A percentile compares a stretch with the other conserved stretches of the same genome.
These are phyloP conservation scores for Thinopyrum elongatum DNA, from an alignment of 176 grass and related monocot genomes.

Conservation along the genomic window DNA sequence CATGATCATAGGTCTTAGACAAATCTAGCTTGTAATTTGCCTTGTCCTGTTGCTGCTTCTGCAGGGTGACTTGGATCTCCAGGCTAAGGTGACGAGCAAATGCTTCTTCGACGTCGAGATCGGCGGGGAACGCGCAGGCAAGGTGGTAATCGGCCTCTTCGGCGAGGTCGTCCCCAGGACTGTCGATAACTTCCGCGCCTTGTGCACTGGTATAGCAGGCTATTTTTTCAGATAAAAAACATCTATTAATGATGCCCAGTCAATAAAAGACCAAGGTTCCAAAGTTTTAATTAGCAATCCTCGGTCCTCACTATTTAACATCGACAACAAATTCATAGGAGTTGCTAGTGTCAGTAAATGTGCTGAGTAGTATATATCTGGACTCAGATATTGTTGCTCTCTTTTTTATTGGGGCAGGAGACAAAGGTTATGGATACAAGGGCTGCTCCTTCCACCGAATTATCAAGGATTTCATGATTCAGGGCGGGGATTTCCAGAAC, in stretches of 20 bases:
- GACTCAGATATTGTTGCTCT: not conserved
- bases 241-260: too few species aligned
- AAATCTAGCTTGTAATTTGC: too few species aligned
- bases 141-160: slow-evolving; percentile 66
- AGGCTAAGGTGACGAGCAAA: slow-evolving; percentile 54
- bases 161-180: slow-evolving; percentile 62
- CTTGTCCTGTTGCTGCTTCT: not conserved
- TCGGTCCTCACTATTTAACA: not conserved
- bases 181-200: slow-evolving; percentile 54
- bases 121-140: slow-evolving; percentile 39
- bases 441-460: slow-evolving; percentile 76
- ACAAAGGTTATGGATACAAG: slow-evolving; percentile 70
- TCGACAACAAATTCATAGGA: not conserved
- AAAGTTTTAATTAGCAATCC: too few species aligned
- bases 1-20: too few species aligned
- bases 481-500: slow-evolving; percentile 67
- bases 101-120: slow-evolving; percentile 66
- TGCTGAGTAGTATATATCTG: not conserved
- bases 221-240: not conserved
- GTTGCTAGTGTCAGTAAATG: not conserved
- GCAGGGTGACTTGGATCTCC: slow-evolving; percentile 44
- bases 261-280: too few species aligned
- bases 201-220: slow-evolving; percentile 56
- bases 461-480: slow-evolving; percentile 90
- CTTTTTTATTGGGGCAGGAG: slow-evolving; percentile 29